Evolutionary conservation across 768 basidiomycete genomes (phyloP), one percentile per base, ranked within the genome.

Genomic region (Cystobasidium tubakii): DNA sequence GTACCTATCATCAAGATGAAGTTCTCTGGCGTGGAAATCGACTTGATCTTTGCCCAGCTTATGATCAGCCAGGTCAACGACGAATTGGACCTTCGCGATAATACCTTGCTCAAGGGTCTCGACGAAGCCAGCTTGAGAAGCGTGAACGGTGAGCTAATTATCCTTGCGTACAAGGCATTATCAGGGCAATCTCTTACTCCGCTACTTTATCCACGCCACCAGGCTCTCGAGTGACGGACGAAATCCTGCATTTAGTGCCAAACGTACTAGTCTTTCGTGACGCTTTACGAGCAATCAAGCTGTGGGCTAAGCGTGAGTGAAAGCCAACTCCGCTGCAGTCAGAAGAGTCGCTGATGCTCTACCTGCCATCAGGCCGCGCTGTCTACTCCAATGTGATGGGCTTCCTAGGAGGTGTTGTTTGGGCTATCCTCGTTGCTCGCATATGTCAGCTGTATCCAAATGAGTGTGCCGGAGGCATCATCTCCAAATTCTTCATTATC

Each of bases 301-400:
- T 98, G 33, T 99, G 96, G 96, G 96, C 96, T 12, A 90, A 92
- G 83, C 84, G 95, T 95, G 79, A 25, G 33, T 74, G 19, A 70
- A 21, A 19, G 34, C 74, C 6, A 29, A 7, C 4, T 39, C 1
- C 21, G 34, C 25, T 43, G 27, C 43, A 12, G 29, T 13, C n/a
- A n/a, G n/a, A n/a, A 12, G 53, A 66, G 67, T 72, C 65, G 44
- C n/a, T 10, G n/a, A 19, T 23, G 62, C 19, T 33, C 43, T 53
- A 50, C 43, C 2, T 54, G 54, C 34, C 31, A 17, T 53, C 79
- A 97, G 94, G 88, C 78, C 86, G 93, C 82, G 96, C 94, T 29
- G 95, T 99, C 75, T 97, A 97, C 82, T 95, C 93, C 0, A 99
- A 99, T 81, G 92, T 97, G 13, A 92, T 92, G 78, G 96, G 95